phyloP scores from a whole-genome alignment of 306 rosid genomes.

The Vigna unguiculata region DNA sequence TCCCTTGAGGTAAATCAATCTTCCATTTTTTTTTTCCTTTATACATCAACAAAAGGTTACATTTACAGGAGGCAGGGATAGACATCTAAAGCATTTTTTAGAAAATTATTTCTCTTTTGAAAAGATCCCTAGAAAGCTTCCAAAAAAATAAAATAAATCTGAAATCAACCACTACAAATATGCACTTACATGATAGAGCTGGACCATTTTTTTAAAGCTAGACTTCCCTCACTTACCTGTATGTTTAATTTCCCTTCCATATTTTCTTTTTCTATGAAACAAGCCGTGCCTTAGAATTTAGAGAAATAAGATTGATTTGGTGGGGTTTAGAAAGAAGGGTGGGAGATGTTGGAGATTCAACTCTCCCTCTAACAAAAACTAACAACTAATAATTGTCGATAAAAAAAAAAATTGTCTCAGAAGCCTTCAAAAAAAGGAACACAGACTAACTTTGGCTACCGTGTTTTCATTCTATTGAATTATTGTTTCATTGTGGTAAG shows the following conservation, averaged over 20 bases:
- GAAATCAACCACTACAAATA: slow-evolving; percentile 6
- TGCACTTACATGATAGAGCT: slow-evolving; percentile 30
- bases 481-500: slow-evolving; percentile 17
- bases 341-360: no score
- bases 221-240: slow-evolving; percentile 17
- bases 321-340: no score
- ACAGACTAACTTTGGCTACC: slow-evolving; percentile 16
- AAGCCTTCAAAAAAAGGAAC: slow-evolving; percentile 31
- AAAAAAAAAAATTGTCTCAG: no score
- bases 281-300: background rate
- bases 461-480: slow-evolving; percentile 31
- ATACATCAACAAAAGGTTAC: background rate
- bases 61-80: background rate
- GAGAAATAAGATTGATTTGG: no score
- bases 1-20: slow-evolving; percentile 71
- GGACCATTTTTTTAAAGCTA: slow-evolving; percentile 29
- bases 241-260: slow-evolving; percentile 12
- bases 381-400: no score
- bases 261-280: slow-evolving; percentile 28
- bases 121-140: background rate
- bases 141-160: background rate
- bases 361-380: no score
- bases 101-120: background rate
- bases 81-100: background rate
- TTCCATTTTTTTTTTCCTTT: slow-evolving; percentile 20